Evolutionary conservation across 2,329 filamentous ascomycete genomes (phyloP), one percentile per base, ranked within the genome.

Genomic region (Calonectria multiphialidica): DNA sequence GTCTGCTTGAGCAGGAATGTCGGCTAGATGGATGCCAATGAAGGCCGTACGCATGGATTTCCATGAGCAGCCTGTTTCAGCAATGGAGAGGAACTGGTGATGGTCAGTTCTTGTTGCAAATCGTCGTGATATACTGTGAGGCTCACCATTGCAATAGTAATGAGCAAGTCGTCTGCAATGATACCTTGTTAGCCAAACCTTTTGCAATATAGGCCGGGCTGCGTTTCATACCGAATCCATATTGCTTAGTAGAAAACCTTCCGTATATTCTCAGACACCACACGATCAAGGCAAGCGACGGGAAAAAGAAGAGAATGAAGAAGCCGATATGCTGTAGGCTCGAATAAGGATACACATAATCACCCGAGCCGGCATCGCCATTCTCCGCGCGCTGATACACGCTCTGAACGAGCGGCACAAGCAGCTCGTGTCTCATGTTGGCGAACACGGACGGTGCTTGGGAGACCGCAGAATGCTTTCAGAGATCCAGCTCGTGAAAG

Each of bases 1-100:
- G 30, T 73, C 71, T 18, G 71, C 70, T 18, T 75, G 71, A 63
- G 80, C 77, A 40, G 82, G 81, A 12, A 79, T 79, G 64, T 83
- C 83, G 63, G 77, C 77, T 15, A 81, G 74, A 66, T 82, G 74
- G 5, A 75, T 33, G 45, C 74, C 74, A 21, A 74, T 82, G 47
- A 82, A 77, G 57, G 75, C 73, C 45, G 55, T 70, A 30, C 42
- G 70, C 74, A 75, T 75, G 16, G 72, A 70, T 35, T 74, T 74
- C 64, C 72, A 75, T 4, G 74, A 75, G 45, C 72, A 74, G 21
- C 71, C 62, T 2, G 74, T 75, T 40, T 75, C 74, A 28, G 70
- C 63, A 23, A 75, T 30, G 10, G 74, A 72, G 3, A 75, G 23
- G 8, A 59, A 66, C 73, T 75, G 16, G 30, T 21, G 28, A 5